phyloP scores from a whole-genome alignment of 2,329 filamentous ascomycete genomes.

The Hawksworthiomyces lignivorus region DNA sequence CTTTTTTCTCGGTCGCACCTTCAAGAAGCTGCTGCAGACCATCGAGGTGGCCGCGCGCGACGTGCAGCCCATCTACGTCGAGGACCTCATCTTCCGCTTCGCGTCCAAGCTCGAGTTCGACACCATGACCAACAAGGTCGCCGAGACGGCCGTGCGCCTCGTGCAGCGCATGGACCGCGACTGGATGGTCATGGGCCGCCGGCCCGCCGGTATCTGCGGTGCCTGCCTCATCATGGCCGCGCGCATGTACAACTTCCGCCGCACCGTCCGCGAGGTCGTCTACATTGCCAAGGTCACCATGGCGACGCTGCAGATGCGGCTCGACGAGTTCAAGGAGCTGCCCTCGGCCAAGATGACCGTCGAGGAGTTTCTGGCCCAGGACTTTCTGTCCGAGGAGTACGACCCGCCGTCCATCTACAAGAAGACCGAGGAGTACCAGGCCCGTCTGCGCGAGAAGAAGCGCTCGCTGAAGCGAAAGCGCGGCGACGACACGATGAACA shows the following conservation, averaged over 20 bases:
- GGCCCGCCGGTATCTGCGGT: conserved; percentile 88
- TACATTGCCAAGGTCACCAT: conserved; percentile 97
- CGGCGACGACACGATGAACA: conserved; percentile 7
- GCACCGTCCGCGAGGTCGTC: conserved; percentile 89
- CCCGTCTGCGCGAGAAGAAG: conserved; percentile 41
- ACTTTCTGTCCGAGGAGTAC: conserved; percentile 39
- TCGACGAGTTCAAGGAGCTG: conserved; percentile 86
- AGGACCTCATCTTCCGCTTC: conserved; percentile 87
- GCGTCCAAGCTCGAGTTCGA: conserved; percentile 89
- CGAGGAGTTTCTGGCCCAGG: conserved; percentile 68
- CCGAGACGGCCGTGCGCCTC: conserved; percentile 78
- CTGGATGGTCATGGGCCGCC: conserved; percentile 93
- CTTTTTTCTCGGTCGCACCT: conserved; percentile 82
- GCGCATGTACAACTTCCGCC: conserved; percentile 95
- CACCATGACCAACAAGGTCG: conserved; percentile 71
- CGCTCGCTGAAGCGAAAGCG: conserved; percentile 39
- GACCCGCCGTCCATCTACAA: conserved; percentile 80
- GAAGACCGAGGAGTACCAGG: conserved; percentile 51
- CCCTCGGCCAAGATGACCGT: conserved; percentile 80
- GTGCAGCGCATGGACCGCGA: conserved; percentile 90
- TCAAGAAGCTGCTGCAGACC: conserved; percentile 70
- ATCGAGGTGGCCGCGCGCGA: conserved; percentile 50
- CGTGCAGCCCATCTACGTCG: conserved; percentile 66
- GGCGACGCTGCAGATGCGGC: conserved; percentile 80
- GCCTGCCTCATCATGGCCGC: conserved; percentile 91